Base-by-base conservation (phyloP, 148 eudicot species). In the Cornus controversa region DNA sequence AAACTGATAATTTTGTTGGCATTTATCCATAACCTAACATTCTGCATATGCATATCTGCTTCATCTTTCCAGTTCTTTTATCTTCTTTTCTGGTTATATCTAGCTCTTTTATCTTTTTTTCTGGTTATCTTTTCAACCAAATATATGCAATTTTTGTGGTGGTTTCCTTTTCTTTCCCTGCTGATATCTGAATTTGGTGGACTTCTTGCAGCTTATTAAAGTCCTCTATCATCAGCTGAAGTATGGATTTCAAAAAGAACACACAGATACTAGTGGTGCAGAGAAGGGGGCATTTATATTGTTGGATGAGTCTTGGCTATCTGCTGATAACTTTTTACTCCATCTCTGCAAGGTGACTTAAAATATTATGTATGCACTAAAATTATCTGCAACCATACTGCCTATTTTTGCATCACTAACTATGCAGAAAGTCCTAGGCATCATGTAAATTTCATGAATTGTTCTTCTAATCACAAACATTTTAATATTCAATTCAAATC, bases 291-390 rank as follows among this genome's bases (percentile, higher is more conserved):
- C 88, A n/a, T 74, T 84, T 15, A 72, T 87, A 34, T 77, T 88
- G 85, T 81, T 96, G 78, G 99, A 96, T 58, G 99, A 96, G 83
- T 91, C 98, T 69, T 96, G 93, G 94, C 87, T 96, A 66, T 83
- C 98, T 27, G 75, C 88, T 76, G 98, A 91, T 84, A 96, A 89
- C 85, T 96, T 96, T 87, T 82, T 96, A 82, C 85, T 87, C 84
- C 89, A 84, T 69, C 93, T 96, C 79, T 96, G 94, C 86, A 96
- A 96, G 99, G 11, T 15, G 25, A 28, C n/a, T 72, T 66, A 53
- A 69, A 37, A 24, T 2, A 10, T 45, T 67, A 18, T 47, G 68
- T 37, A 15, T 67, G 67, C 8, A n/a, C 54, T n/a, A 50, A 28
- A 53, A n/a, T 6, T 23, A 65, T 71, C 70, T 45, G 70, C 58